A percentile compares a stretch with the other conserved stretches of the same genome.
These are phyloP conservation scores for Micromonas pusilla DNA, from an alignment of 139 green algal genomes.

Conservation along the genomic window DNA sequence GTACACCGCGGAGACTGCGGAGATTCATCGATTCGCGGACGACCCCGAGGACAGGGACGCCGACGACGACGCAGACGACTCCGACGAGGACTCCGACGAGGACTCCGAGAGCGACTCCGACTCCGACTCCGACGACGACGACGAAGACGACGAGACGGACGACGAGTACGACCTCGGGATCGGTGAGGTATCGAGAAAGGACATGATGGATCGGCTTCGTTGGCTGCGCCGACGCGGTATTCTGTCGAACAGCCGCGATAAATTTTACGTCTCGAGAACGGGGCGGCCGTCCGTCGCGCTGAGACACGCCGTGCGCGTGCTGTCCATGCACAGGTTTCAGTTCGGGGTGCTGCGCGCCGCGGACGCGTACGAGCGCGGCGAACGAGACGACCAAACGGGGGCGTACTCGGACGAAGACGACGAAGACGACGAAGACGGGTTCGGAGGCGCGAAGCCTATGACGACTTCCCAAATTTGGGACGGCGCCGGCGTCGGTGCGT, in stretches of 20 bases:
- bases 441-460: neutral
- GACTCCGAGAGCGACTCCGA: neutral
- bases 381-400: neutral
- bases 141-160: neutral
- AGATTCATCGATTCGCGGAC: too few species aligned
- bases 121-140: neutral
- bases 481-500: neutral
- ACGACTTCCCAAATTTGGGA: neutral
- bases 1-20: too few species aligned
- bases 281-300: neutral
- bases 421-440: conserved; percentile 1
- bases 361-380: neutral
- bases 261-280: neutral
- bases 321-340: neutral
- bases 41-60: too few species aligned
- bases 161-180: neutral
- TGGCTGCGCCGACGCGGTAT: neutral
- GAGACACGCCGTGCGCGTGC: neutral
- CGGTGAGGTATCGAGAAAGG: neutral
- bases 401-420: neutral
- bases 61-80: too few species aligned
- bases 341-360: neutral
- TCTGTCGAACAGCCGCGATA: neutral
- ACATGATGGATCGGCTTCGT: neutral
- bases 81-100: neutral